These are phyloP conservation scores for Pyrrhoderma noxium DNA, from an alignment of 1,284 basidiomycete genomes.

Conservation along the genomic window DNA sequence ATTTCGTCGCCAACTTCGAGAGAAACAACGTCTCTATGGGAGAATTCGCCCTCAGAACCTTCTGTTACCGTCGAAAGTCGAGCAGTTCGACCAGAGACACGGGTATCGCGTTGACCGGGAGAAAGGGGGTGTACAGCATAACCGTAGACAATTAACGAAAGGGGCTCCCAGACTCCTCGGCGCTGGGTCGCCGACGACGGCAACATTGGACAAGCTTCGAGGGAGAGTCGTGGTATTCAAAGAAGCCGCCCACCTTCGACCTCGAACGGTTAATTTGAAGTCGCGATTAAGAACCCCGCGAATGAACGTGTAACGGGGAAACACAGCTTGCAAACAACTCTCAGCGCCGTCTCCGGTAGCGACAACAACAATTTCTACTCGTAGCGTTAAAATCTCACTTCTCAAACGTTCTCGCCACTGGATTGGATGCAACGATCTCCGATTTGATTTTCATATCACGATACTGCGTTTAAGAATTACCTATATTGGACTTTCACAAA, in stretches of 20 bases:
- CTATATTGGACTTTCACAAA: too few relatives aligned
- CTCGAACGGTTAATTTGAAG: background rate
- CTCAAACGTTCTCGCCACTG: too few relatives aligned
- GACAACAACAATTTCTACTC: background rate
- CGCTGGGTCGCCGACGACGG: slow-evolving; percentile 20
- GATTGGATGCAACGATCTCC: too few relatives aligned
- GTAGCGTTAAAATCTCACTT: too few relatives aligned
- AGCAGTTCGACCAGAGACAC: slow-evolving; percentile 47
- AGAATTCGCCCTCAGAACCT: slow-evolving; percentile 56
- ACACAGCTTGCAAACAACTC: too few relatives aligned
- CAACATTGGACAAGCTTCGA: slow-evolving; percentile 10
- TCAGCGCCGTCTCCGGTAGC: background rate
- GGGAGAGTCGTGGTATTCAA: background rate
- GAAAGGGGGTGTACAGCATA: slow-evolving; percentile 75
- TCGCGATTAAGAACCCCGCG: background rate
- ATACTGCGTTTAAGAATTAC: too few relatives aligned
- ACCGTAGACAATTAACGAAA: slow-evolving; percentile 75
- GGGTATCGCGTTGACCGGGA: slow-evolving; percentile 65
- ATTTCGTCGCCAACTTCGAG: slow-evolving; percentile 92
- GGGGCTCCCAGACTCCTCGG: slow-evolving; percentile 65
- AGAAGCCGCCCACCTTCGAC: background rate
- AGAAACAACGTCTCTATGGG: slow-evolving; percentile 69
- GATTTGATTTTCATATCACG: too few relatives aligned
- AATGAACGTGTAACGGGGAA: background rate
- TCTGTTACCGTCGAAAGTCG: slow-evolving; percentile 67